Evolutionary conservation across 2,329 filamentous ascomycete species (phyloP), one percentile per base, ranked within the genome.

Genomic region (Gremmenia infestans): DNA sequence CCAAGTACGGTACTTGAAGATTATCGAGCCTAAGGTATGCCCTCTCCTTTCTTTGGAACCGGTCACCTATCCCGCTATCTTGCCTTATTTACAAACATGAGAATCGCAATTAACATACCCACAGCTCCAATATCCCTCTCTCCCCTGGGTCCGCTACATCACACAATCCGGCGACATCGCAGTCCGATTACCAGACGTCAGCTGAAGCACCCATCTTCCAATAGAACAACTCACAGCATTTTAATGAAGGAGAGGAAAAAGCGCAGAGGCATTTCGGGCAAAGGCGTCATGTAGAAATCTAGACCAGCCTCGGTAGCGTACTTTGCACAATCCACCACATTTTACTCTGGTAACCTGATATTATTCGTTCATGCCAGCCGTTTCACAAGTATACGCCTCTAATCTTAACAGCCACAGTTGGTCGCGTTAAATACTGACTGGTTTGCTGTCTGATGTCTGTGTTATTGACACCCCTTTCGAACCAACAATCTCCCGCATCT

Each of bases 71-170:
- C n/a, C 35, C n/a, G 23, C 32, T n/a, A 15, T 35, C 36, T 37
- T n/a, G 14, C n/a, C 15, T 17, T 47, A n/a, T 5, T 15, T 40
- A 37, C 14, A 48, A 22, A 42, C 17, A 42, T 48, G 23, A 23
- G 17, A 53, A 32, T 32, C 32, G 28, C 14, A n/a, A 45, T 39
- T 60, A 57, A 63, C n/a, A 15, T 23, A 4, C 9, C 11, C 46
- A 5, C 65, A 97, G 92, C 76, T 97, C 62, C 94, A 99, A 94
- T 99, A 99, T 72, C 92, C 92, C 4, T 97, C 92, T 22, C 78
- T 97, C 52, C 94, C 94, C 0, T 99, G 94, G 94, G 94, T 99
- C 25, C 85, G 94, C 68, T 99, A 99, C 75, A 99, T 99, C 70
- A 99, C 93, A 62, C 94, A 97, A 74, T 96, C 91, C 14, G 93